Base-by-base conservation (phyloP, 305 asterid species). In the Coffea humblotiana region DNA sequence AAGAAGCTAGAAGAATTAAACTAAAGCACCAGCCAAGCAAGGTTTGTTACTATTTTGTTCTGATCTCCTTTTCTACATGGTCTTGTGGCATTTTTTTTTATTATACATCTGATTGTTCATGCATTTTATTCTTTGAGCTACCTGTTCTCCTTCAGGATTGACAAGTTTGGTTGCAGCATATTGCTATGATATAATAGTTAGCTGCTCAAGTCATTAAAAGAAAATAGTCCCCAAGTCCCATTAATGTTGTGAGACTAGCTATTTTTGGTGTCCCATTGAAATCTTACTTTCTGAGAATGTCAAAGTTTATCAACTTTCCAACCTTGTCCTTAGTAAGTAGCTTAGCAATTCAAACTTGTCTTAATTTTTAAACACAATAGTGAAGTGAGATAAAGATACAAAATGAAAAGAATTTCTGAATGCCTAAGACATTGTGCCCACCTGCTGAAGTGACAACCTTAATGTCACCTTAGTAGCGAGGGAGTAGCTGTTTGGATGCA, bases 11-110 rank as follows among this genome's bases (percentile, higher is more conserved):
- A 87, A 90, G 94, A 89, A 96, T 96, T 74, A 92, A 78, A 80
- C 72, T 96, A 58, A 87, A 87, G 94, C 98, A 94, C 87, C 98
- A 94, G 84, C 99, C 99, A 18, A 87, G 93, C 84, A 96, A 96
- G 96, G 99, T 95, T 69, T 67, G 83, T 72, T 45, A 3, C 70
- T 54, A 45, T 23, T 3, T 58, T 71, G 9, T 58, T 63, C 43
- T 40, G 72, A 75, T 68, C 74, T 52, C 48, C 32, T 27, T 70
- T 35, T 27, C 10, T 52, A 43, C 21, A n/a, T 68, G 25, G 10
- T 43, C 2, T 40, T 61, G 21, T 54, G 4, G 13, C 35, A 47
- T 61, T 35, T 65, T 18, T 7, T 37, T 23, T 54, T 0, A 19
- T 5, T 64, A 25, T 2, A 18, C 18, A 7, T n/a, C 58, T 52